These are phyloP conservation scores for Firmiana major DNA, from an alignment of 345 rosid species.

Conservation along the genomic window DNA sequence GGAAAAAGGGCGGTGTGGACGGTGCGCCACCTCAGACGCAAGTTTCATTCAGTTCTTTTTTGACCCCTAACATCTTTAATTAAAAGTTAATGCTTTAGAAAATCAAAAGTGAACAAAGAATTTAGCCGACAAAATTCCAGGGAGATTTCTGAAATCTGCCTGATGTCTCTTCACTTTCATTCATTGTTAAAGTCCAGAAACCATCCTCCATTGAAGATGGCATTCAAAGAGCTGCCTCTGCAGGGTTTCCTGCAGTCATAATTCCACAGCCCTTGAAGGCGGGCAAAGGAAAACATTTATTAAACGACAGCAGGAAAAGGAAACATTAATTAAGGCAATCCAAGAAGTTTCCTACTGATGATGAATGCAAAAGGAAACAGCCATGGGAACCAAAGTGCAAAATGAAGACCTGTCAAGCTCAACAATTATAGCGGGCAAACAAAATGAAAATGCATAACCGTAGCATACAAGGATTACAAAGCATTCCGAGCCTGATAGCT, in stretches of 20 bases:
- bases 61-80: not conserved
- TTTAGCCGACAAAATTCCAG: not conserved
- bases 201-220: slow-evolving; percentile 79
- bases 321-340: too few species aligned
- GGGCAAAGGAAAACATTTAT: too few species aligned
- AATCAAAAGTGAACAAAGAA: not conserved
- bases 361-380: not conserved
- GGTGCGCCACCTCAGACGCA: too few species aligned
- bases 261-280: slow-evolving; percentile 83
- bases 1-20: too few species aligned
- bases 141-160: not conserved
- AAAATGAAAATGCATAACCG: not conserved
- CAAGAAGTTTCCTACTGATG: not conserved
- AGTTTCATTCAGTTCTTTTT: too few species aligned
- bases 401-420: not conserved
- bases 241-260: slow-evolving; percentile 75
- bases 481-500: not conserved
- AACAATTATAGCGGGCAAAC: not conserved
- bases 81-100: not conserved
- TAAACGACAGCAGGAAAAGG: too few species aligned
- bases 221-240: slow-evolving; percentile 66
- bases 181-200: too few species aligned
- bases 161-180: too few species aligned
- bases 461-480: not conserved
- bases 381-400: not conserved